These are phyloP conservation scores for Gossypium gossypioides DNA, from an alignment of 441 rosid species.

Conservation along the genomic window DNA sequence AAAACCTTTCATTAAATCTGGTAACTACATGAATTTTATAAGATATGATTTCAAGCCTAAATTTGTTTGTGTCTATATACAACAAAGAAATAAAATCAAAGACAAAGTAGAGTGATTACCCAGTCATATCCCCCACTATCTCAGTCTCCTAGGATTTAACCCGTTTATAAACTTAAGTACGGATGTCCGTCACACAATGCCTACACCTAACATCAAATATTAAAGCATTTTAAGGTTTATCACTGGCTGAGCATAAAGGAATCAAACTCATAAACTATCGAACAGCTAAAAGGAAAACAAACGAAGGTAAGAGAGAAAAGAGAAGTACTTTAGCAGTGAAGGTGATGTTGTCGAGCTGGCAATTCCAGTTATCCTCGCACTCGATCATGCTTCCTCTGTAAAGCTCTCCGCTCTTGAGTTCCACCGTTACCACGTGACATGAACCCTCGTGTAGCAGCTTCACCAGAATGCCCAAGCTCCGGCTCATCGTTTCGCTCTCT, in stretches of 20 bases:
- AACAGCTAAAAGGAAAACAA: not conserved
- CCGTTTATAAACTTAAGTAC: no score
- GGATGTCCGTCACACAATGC: no score
- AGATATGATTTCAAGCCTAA: not conserved
- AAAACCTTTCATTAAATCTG: not conserved
- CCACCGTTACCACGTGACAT: conserved; percentile 85
- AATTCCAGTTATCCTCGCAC: conserved; percentile 98
- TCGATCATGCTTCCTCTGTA: conserved; percentile 92
- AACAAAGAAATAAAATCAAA: not conserved
- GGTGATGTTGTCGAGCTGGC: conserved; percentile 86
- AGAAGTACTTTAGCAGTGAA: conserved; percentile 66
- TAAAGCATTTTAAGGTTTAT: not conserved
- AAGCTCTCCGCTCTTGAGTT: conserved; percentile 93
- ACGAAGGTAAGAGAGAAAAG: not conserved
- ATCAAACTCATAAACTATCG: not conserved
- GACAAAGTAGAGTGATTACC: not conserved
- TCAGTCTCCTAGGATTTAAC: no score
- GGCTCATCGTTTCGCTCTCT: conserved; percentile 47
- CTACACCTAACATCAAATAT: no score
- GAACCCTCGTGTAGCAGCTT: conserved; percentile 91
- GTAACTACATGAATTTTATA: not conserved
- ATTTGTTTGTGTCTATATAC: not conserved
- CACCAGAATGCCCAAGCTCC: conserved; percentile 94
- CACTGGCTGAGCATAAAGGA: not conserved
- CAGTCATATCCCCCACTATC: no score